Evolutionary conservation across 805 yeast genomes (phyloP), one percentile per base, ranked within the genome.

Genomic region (Naumovozyma dairenensis): DNA sequence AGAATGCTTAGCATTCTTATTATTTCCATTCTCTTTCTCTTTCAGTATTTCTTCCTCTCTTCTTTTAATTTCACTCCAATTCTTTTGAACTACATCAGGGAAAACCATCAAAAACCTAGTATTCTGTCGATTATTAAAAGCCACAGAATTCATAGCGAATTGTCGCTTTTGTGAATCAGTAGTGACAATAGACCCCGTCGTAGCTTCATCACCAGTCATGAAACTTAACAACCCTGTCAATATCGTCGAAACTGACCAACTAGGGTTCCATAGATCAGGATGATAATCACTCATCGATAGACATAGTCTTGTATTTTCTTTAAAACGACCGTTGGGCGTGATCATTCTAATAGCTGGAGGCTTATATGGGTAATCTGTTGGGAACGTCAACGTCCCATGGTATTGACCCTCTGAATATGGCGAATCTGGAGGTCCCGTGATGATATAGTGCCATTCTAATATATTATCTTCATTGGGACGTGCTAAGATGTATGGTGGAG

Each of bases 211-310:
- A 7, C 92, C 79, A 1, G 94, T 84, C 97, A 87, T 87, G 51
- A 87, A 87, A 53, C 94, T 83, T 44, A 87, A 63, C 24, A 87
- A 63, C 0, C 96, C 97, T 8, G 77, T 82, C 46, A 87, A 66
- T 15, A 87, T 87, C 0, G 96, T 86, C 21, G 84, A 67, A 17
- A 87, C 96, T 29, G 86, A 76, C 96, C 96, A 87, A 5, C 94
- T 85, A 1, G 97, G 96, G 56, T 87, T 86, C 97, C 97, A 87
- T 1, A 80, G 65, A 55, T 86, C 92, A 3, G 95, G 96, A 48
- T 87, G 97, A 57, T 75, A 87, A 60, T 87, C 96, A 49, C 93
- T 79, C 80, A 87, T 86, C n/a, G 87, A 77, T 31, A 87, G 64
- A 60, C 97, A 87, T 18, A 87, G 66, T 31, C 95, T 65, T 3